Conservation (phyloP, 768 basidiomycete species). For the Naganishia vishniacii region DNA sequence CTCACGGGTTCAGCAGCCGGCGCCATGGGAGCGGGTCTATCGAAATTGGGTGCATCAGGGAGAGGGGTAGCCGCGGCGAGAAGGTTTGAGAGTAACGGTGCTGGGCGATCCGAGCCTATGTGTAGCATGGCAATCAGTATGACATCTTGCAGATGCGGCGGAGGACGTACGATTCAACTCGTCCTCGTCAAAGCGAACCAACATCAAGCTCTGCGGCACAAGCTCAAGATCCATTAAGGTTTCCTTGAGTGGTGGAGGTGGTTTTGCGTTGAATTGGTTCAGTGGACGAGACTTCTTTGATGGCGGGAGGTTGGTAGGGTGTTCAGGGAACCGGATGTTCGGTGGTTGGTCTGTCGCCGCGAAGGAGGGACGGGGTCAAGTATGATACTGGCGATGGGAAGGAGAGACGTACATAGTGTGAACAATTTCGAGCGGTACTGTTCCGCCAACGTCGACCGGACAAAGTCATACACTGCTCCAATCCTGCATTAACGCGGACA, state of each 20-base stretch:
- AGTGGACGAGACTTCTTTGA: constrained; percentile 6
- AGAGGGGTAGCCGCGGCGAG: constrained; percentile 38
- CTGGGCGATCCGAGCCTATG: constrained; percentile 38
- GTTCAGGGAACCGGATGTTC: constrained; percentile 40
- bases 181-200: constrained; percentile 44
- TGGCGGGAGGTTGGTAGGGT: constrained; percentile 31
- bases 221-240: constrained; percentile 40
- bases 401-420: constrained; percentile 38
- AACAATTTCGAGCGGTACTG: constrained; percentile 36
- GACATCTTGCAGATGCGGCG: background rate
- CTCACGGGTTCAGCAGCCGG: background rate
- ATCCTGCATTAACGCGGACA: constrained; percentile 32
- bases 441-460: constrained; percentile 35
- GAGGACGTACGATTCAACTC: constrained; percentile 42
- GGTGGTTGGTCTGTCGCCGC: constrained; percentile 44
- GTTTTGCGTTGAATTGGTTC: constrained; percentile 30
- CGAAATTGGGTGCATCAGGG: constrained; percentile 27
- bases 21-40: constrained; percentile 19
- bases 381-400: background rate
- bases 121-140: background rate
- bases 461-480: constrained; percentile 45
- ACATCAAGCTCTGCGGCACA: constrained; percentile 46
- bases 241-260: constrained; percentile 27
- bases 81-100: constrained; percentile 40
- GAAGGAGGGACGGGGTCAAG: background rate